Evolutionary conservation across 108 stramenopile genomes (phyloP).

Genomic region (Chaetoceros muelleri): DNA sequence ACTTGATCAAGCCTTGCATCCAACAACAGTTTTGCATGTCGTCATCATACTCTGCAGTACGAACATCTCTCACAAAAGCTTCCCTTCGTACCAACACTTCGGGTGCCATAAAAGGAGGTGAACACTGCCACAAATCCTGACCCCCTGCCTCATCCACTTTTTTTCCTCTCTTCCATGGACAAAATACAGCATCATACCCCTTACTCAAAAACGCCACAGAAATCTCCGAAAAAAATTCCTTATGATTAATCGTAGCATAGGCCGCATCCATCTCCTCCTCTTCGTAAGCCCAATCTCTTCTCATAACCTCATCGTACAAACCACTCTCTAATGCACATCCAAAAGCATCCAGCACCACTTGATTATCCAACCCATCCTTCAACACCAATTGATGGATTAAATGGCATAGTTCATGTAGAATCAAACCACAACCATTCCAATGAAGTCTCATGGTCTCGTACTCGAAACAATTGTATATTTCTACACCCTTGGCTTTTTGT

Average conservation of each 20-base stretch:
- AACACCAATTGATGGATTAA: constrained; percentile 66
- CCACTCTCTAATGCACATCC: constrained; percentile 29
- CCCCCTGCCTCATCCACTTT: constrained; percentile 33
- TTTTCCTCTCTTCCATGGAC: too few relatives aligned
- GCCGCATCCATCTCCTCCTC: constrained; percentile 46
- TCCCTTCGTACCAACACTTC: constrained; percentile 38
- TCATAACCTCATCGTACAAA: constrained; percentile 37
- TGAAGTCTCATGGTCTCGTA: constrained; percentile 63
- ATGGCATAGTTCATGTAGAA: constrained; percentile 80
- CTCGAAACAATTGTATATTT: constrained; percentile 64
- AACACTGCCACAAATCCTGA: constrained; percentile 29
- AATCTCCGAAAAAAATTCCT: constrained; percentile 79
- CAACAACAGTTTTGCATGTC: background rate
- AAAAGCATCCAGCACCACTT: constrained; percentile 28
- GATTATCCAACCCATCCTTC: constrained; percentile 48
- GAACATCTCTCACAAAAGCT: too few relatives aligned
- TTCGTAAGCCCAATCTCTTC: constrained; percentile 67
- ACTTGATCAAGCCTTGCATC: background rate
- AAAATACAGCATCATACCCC: constrained; percentile 26
- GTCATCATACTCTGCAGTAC: too few relatives aligned
- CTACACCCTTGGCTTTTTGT: constrained; percentile 54
- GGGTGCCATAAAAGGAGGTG: constrained; percentile 60
- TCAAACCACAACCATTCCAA: constrained; percentile 71
- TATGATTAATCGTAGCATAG: constrained; percentile 66
- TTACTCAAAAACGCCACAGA: constrained; percentile 63